A percentile compares a stretch with the other conserved stretches of the same genome.
These are phyloP conservation scores for Ascoidea asiatica DNA, from an alignment of 805 yeast genomes.

Conservation along the genomic window DNA sequence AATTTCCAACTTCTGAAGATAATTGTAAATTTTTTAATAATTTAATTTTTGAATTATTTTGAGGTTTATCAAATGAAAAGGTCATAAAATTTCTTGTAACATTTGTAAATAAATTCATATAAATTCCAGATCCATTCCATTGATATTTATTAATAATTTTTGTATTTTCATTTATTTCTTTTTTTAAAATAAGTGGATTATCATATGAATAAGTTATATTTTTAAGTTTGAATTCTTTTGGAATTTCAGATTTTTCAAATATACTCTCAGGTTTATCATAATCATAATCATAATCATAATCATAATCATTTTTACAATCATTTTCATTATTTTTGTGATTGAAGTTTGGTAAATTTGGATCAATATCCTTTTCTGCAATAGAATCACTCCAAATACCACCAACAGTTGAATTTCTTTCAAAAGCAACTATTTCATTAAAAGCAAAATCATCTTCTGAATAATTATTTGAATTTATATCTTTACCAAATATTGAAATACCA, in stretches of 20 bases:
- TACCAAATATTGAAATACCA: constrained; percentile 15
- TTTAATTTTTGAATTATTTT: constrained; percentile 11
- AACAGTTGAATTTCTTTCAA: constrained; percentile 26
- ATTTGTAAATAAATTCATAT: constrained; percentile 26
- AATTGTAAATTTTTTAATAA: constrained; percentile 5
- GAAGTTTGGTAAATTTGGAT: constrained; percentile 9
- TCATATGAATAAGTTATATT: constrained; percentile 19
- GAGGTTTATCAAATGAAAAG: constrained; percentile 22
- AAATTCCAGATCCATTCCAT: constrained; percentile 27
- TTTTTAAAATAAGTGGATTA: constrained; percentile 20
- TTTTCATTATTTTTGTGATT: too few relatives aligned
- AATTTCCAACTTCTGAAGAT: constrained; percentile 10
- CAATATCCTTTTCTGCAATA: constrained; percentile 5
- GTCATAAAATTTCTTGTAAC: constrained; percentile 24
- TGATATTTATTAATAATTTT: constrained; percentile 14
- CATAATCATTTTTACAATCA: background rate
- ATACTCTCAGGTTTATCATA: constrained; percentile 2
- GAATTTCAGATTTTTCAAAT: constrained; percentile 1
- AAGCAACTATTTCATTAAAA: constrained; percentile 24
- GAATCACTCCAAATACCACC: constrained; percentile 32
- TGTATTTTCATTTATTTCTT: constrained; percentile 8
- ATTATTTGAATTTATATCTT: background rate
- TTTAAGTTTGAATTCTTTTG: constrained; percentile 16
- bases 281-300: constrained; percentile 4
- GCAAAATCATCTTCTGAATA: constrained; percentile 13